A percentile compares a stretch with the other conserved stretches of the same genome.
Evolutionary conservation across 192 early-diverging fungal species (phyloP).

Genomic region (Coemansia sp.): DNA sequence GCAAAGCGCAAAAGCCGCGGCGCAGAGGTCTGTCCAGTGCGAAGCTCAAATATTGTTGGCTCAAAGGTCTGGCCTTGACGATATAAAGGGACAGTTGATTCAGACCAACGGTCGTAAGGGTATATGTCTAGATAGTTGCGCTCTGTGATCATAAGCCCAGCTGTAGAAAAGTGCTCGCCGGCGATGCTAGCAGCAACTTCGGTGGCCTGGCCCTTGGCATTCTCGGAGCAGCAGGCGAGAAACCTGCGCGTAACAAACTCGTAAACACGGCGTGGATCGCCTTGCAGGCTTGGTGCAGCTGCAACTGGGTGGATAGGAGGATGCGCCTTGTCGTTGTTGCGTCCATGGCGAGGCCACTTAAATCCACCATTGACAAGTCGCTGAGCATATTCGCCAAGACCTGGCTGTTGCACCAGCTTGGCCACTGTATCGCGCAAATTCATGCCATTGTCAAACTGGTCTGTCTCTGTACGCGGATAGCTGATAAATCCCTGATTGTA

Average conservation of each 20-base stretch:
- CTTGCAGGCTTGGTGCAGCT: constrained; percentile 56
- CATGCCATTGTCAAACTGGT: constrained; percentile 79
- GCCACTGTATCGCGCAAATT: constrained; percentile 65
- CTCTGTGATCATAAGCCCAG: constrained; percentile 76
- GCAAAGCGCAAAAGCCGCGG: constrained; percentile 80
- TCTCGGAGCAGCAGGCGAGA: constrained; percentile 87
- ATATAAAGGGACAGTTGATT: constrained; percentile 72
- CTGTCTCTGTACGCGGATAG: constrained; percentile 96
- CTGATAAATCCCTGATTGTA: constrained; percentile 89
- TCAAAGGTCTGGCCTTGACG: constrained; percentile 63
- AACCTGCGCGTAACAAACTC: constrained; percentile 88
- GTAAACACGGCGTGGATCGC: constrained; percentile 74
- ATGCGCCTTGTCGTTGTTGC: constrained; percentile 94
- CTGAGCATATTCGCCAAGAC: constrained; percentile 44
- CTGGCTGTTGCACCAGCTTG: constrained; percentile 53
- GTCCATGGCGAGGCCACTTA: constrained; percentile 72
- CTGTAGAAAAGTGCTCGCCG: constrained; percentile 68
- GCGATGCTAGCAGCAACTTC: constrained; percentile 67
- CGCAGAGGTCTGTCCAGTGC: constrained; percentile 61
- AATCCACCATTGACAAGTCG: constrained; percentile 71
- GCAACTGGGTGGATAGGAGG: constrained; percentile 94
- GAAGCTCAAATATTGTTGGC: constrained; percentile 70
- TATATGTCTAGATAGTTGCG: constrained; percentile 94
- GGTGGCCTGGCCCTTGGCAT: constrained; percentile 87
- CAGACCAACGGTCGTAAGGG: constrained; percentile 86